Evolutionary conservation across 352 stramenopile species (phyloP), one percentile per base, ranked within the genome.

Genomic region (Phytophthora syringae): DNA sequence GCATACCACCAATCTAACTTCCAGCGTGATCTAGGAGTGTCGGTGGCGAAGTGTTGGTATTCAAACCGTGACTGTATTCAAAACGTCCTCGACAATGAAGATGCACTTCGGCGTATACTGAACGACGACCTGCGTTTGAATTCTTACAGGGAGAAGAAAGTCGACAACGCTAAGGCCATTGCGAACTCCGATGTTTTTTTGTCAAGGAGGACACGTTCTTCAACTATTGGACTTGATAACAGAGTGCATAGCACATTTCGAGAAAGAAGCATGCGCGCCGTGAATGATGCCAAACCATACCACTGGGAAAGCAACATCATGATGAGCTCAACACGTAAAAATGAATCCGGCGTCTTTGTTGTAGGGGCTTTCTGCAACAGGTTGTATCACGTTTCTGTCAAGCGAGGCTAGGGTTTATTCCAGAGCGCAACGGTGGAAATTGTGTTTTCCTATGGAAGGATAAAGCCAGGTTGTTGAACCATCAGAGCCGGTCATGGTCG

Each of bases 51-150:
- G 16, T 16, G 40, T 2, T 60, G 52, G 40, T 52, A 60, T 42
- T 60, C 40, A 1, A 30, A 60, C 7, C 27, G 28, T 20, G 20
- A 51, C 10, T 52, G 52, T n/a, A 44, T 45, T 12, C 21, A 40
- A 36, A 43, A 52, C 3, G 40, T 60, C 4, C 10, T 51, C 10
- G 52, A 60, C 15, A 60, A 60, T 24, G 40, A 60, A 34, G 30
- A 44, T 20, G 28, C 30, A 11, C 43, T 60, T 24, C 9, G 18
- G 5, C 25, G 30, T 4, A 30, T 52, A 7, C 21, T 60, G 24
- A n/a, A 28, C 10, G 52, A 60, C 20, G 24, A 44, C n/a, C 16
- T 9, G 16, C n/a, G 51, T n/a, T 24, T 60, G 6, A 13, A 22
- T 7, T 7, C 7, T 21, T 60, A 60, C 13, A 13, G 20, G 1